A percentile compares a stretch with the other conserved stretches of the same genome.
Evolutionary conservation across 306 rosid species (phyloP).

Genomic region (Inga oerstediana): DNA sequence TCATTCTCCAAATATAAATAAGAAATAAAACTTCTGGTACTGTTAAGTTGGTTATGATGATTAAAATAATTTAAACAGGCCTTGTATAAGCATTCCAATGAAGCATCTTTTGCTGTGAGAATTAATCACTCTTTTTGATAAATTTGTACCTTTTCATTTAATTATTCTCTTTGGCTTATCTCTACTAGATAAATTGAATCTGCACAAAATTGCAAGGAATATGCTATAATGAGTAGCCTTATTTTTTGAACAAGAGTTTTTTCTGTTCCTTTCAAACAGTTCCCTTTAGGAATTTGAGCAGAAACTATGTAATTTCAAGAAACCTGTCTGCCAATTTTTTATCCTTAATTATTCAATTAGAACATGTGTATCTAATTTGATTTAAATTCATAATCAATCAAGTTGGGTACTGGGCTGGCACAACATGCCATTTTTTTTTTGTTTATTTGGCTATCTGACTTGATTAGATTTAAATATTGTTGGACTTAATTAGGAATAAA

Average conservation of each 20-base stretch:
- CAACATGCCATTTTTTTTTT: no score
- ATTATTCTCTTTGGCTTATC: neutral
- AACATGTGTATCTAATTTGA: neutral
- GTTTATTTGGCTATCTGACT: no score
- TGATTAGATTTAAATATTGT: no score
- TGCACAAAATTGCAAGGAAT: neutral
- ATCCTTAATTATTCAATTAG: neutral
- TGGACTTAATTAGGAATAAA: no score
- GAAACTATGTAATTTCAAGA: neutral
- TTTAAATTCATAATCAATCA: neutral
- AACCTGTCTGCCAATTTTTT: no score
- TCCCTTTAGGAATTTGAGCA: neutral
- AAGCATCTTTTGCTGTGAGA: neutral
- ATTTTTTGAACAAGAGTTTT: neutral
- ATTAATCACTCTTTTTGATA: neutral
- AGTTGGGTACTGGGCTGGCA: no score
- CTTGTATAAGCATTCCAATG: neutral
- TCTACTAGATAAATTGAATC: neutral
- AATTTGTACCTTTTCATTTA: neutral
- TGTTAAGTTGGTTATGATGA: neutral
- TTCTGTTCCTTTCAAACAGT: neutral
- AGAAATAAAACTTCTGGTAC: neutral
- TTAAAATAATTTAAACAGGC: neutral
- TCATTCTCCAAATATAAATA: constrained; percentile 29
- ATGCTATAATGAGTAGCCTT: neutral